Conservation (phyloP, 805 yeast species). For the Yamadazyma ubonensis region DNA sequence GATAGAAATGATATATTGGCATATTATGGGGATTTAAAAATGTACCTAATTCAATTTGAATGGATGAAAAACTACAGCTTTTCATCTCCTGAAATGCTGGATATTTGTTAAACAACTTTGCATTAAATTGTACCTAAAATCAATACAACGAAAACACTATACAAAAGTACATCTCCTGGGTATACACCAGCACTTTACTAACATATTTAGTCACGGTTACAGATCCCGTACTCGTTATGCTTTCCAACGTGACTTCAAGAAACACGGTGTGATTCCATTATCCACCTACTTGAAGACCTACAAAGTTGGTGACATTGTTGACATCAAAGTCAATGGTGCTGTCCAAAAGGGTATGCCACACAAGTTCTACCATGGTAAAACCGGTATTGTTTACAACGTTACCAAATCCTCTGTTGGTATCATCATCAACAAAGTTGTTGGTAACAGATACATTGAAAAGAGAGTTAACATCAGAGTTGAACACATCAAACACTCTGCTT, state of each 20-base stretch:
- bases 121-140: too few relatives aligned
- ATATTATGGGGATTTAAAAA: too few relatives aligned
- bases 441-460: conserved; percentile 98
- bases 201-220: conserved; percentile 72
- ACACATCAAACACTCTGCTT: conserved; percentile 99
- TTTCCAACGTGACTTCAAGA: conserved; percentile 99
- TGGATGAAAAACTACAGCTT: too few relatives aligned
- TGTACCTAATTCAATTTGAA: too few relatives aligned
- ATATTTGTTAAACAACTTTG: too few relatives aligned
- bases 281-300: conserved; percentile 96
- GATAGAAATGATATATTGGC: too few relatives aligned
- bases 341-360: conserved; percentile 99
- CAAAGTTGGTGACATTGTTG: conserved; percentile 99
- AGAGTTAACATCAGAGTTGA: conserved; percentile 98
- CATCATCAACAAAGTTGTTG: conserved; percentile 96
- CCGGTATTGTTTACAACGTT: conserved; percentile 98
- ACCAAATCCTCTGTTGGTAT: conserved; percentile 99
- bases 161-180: not conserved
- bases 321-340: conserved; percentile 98
- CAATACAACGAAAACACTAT: too few relatives aligned
- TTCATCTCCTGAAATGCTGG: too few relatives aligned
- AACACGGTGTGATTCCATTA: conserved; percentile 91
- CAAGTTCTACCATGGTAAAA: conserved; percentile 99
- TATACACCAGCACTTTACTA: conserved; percentile 2
- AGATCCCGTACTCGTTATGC: conserved; percentile 99